These are phyloP conservation scores for Helenozyma rhizophorensis DNA, from an alignment of 805 yeast species.

Conservation along the genomic window DNA sequence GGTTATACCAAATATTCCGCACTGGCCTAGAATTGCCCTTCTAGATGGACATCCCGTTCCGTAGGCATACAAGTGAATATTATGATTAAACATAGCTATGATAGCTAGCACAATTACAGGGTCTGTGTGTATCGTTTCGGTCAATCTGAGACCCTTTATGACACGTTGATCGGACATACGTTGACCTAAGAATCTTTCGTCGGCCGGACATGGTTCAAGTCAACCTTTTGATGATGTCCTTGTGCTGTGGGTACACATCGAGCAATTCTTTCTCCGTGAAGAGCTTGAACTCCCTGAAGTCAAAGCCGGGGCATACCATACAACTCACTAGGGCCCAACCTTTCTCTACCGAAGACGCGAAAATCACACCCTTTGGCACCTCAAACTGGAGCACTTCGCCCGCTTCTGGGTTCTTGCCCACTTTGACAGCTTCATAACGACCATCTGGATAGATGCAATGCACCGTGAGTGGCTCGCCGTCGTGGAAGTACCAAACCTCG, in stretches of 20 bases:
- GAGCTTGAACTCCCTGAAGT: constrained; percentile 19
- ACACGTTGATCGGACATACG: too few species aligned
- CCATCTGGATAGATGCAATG: constrained; percentile 21
- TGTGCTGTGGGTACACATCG: constrained; percentile 16
- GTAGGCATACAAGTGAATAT: too few species aligned
- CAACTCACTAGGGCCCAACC: constrained; percentile 21
- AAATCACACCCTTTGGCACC: constrained; percentile 19
- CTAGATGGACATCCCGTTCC: too few species aligned
- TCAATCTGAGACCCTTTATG: too few species aligned
- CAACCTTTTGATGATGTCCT: constrained; percentile 14
- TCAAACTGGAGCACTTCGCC: constrained; percentile 18
- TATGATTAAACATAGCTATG: too few species aligned
- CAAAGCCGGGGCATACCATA: constrained; percentile 22
- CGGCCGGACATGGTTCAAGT: too few species aligned
- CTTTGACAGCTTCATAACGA: constrained; percentile 10
- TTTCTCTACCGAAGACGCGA: constrained; percentile 19
- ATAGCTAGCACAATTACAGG: too few species aligned
- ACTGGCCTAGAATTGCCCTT: too few species aligned
- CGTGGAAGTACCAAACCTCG: constrained; percentile 23
- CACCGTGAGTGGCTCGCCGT: constrained; percentile 19
- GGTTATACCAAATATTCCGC: too few species aligned
- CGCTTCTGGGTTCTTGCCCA: constrained; percentile 13
- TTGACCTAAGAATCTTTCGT: too few species aligned
- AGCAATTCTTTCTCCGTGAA: constrained; percentile 14
- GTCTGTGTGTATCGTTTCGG: too few species aligned